These are phyloP conservation scores for Chamaecyparis obtusa DNA, from an alignment of 75 land plant species.

Conservation along the genomic window DNA sequence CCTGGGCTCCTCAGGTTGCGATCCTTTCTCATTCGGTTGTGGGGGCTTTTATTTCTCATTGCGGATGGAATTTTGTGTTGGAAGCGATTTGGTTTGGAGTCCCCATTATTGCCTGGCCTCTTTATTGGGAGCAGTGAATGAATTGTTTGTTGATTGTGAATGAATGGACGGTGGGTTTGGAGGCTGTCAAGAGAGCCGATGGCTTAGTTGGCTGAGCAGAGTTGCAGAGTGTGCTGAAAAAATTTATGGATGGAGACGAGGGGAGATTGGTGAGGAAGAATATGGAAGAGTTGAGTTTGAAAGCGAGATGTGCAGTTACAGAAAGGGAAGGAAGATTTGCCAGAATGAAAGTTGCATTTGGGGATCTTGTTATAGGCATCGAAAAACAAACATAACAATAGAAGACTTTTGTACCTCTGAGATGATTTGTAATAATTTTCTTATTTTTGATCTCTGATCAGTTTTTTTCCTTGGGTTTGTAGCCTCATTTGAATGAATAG, in stretches of 20 bases:
- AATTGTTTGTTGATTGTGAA: constrained; percentile 17
- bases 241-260: constrained; percentile 31
- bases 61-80: constrained; percentile 41
- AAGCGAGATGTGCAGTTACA: constrained; percentile 24
- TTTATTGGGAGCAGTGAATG: constrained; percentile 19
- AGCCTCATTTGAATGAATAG: no score
- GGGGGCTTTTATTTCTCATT: constrained; percentile 34
- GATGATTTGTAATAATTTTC: no score
- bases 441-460: no score
- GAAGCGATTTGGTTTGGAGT: constrained; percentile 29
- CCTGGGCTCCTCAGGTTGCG: constrained; percentile 36
- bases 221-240: constrained; percentile 15
- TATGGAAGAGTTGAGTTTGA: constrained; percentile 29
- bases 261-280: constrained; percentile 24
- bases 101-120: constrained; percentile 32
- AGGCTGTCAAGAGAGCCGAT: neutral
- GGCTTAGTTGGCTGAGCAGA: constrained; percentile 20
- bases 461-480: no score
- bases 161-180: constrained; percentile 24
- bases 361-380: neutral
- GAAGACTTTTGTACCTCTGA: no score
- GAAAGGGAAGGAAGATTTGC: constrained; percentile 26
- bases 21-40: constrained; percentile 29
- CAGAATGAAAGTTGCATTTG: neutral
- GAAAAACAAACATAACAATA: neutral